These are phyloP conservation scores for Ilyonectria destructans DNA, from an alignment of 2,329 filamentous ascomycete genomes.

Conservation along the genomic window DNA sequence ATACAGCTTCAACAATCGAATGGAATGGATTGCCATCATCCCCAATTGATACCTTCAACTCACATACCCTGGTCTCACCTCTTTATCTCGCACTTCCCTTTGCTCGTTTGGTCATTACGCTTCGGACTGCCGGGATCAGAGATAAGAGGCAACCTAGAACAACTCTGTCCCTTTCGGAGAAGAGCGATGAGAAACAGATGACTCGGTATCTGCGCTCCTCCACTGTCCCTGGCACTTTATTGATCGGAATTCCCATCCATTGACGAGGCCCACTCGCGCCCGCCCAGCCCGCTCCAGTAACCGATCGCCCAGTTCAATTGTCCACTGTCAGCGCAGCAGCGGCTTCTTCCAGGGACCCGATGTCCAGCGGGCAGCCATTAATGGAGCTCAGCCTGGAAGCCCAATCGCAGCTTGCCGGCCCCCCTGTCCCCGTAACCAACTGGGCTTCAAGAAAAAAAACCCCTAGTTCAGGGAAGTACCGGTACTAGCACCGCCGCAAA, in stretches of 20 bases:
- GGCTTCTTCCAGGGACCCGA: background rate
- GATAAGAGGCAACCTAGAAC: slow-evolving; percentile 30
- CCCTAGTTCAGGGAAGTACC: slow-evolving; percentile 27
- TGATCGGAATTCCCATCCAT: slow-evolving; percentile 11
- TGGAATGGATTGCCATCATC: slow-evolving; percentile 8
- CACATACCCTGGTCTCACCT: slow-evolving; percentile 9
- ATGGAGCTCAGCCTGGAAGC: slow-evolving; percentile 14
- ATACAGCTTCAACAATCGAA: background rate
- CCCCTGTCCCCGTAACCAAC: background rate
- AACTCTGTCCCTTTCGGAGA: slow-evolving; percentile 25
- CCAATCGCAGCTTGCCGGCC: slow-evolving; percentile 9
- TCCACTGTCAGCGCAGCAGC: slow-evolving; percentile 4
- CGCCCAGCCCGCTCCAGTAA: slow-evolving; percentile 26
- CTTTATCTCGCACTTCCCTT: background rate
- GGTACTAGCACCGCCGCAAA: slow-evolving; percentile 14
- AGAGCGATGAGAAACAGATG: slow-evolving; percentile 27
- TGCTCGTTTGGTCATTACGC: slow-evolving; percentile 5
- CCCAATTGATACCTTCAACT: slow-evolving; percentile 1
- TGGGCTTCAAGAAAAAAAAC: slow-evolving; percentile 6
- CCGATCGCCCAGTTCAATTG: background rate
- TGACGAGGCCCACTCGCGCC: slow-evolving; percentile 13
- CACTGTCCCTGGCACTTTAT: slow-evolving; percentile 4
- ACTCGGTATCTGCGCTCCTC: slow-evolving; percentile 12
- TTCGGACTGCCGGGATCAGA: slow-evolving; percentile 5
- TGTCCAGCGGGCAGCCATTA: slow-evolving; percentile 6